Conservation (phyloP, 768 basidiomycete genomes). For the Calvatia gigantea region DNA sequence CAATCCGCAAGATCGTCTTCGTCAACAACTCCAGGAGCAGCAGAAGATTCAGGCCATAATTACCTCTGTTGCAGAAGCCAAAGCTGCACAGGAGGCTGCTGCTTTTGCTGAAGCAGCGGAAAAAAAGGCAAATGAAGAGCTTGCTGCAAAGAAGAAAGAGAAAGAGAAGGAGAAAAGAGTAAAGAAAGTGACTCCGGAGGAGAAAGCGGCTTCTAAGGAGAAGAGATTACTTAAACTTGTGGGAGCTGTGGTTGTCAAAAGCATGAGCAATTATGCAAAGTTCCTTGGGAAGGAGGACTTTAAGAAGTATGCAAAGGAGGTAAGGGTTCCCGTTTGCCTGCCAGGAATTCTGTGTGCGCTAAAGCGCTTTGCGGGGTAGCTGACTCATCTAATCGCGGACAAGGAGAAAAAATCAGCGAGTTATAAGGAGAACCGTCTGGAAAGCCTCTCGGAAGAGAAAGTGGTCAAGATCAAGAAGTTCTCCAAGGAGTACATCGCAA, state of each 20-base stretch:
- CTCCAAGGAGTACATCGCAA: conserved; percentile 85
- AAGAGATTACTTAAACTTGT: conserved; percentile 81
- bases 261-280: conserved; percentile 85
- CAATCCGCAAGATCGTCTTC: neutral
- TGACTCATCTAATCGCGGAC: conserved; percentile 83
- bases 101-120: conserved; percentile 26
- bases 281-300: conserved; percentile 76
- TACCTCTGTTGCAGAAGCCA: conserved; percentile 30
- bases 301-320: conserved; percentile 96
- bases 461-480: conserved; percentile 88
- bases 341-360: neutral
- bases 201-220: conserved; percentile 71
- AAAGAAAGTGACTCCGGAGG: conserved; percentile 39
- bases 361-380: conserved; percentile 35
- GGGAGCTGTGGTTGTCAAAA: conserved; percentile 86
- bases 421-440: conserved; percentile 72
- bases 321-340: conserved; percentile 28
- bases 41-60: conserved; percentile 30
- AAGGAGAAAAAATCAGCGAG: conserved; percentile 92
- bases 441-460: conserved; percentile 84
- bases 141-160: conserved; percentile 27
- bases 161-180: conserved; percentile 70
- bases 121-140: conserved; percentile 20
- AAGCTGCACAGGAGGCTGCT: conserved; percentile 25
- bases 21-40: conserved; percentile 10